Base-by-base conservation (phyloP, 2,329 filamentous ascomycete species). In the Penicillium sp. region DNA sequence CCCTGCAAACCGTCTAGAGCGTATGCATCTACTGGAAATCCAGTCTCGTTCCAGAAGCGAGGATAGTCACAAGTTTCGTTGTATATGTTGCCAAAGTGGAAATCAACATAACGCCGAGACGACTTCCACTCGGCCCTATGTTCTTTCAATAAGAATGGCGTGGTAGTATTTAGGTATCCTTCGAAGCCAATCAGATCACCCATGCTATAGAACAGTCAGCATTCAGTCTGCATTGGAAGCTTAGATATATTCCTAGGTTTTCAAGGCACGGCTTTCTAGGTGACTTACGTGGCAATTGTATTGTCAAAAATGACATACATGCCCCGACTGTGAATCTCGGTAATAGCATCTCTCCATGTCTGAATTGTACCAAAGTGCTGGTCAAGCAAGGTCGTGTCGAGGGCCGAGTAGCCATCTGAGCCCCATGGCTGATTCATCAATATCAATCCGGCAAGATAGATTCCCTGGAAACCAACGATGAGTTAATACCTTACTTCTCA, bases 231-330 rank as follows among this genome's bases (percentile, higher is more conserved):
- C 7, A 34, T 20, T 20, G 18, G 18, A 31, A 8, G 9, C 2
- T 5, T 8, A 8, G 3, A 3, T 5, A 18, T 34, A 29, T 39
- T 29, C 34, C 37, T 34, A 9, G 44, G 26, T 10, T 24, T 9
- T 14, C 18, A 3, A 20, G 18, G 18, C 3, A 4, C 1, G 6
- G 16, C 3, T 32, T 6, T 24, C 6, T 23, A 27, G 26, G 41
- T 29, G 24, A 67, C 73, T 70, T 65, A 76, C 70, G 81, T 85
- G 37, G 78, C 75, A 61, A 85, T 75, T 1, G 82, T 85, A 58
- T 84, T 84, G 60, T 85, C 82, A 49, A 85, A 65, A 26, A 85
- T 68, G 32, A 85, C 79, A 66, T 83, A 84, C 80, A 85, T 85
- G 43, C 74, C 77, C 24, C 78, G 72, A 2, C 65, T 64, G 56